Evolutionary conservation across 208 protist species (phyloP).

Genomic region (Leishmania amazonensis): DNA sequence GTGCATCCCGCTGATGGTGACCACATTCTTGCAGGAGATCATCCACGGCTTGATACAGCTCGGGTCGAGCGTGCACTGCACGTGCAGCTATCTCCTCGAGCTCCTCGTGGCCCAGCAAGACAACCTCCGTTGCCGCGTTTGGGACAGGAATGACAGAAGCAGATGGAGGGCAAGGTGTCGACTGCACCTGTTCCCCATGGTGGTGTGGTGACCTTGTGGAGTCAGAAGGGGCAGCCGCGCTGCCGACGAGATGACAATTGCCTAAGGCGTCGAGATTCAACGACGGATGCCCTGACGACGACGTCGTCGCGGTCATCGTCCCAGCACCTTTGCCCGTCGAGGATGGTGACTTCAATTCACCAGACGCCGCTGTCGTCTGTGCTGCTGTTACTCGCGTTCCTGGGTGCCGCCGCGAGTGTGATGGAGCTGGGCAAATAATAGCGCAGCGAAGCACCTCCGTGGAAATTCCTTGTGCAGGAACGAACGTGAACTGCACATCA

Average conservation of each 20-base stretch:
- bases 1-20: constrained; percentile 2
- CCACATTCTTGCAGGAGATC: constrained; percentile 27
- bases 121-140: constrained; percentile 12
- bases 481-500: constrained; percentile 34
- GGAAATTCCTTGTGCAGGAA: constrained; percentile 16
- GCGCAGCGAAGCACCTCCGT: constrained; percentile 39
- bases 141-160: background rate
- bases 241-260: background rate
- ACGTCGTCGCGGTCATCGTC: background rate
- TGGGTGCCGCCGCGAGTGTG: background rate
- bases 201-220: background rate
- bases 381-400: background rate
- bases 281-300: background rate
- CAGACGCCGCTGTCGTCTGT: background rate
- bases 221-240: background rate
- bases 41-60: constrained; percentile 38
- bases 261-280: background rate
- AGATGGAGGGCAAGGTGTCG: background rate
- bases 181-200: background rate
- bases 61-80: constrained; percentile 30
- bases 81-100: constrained; percentile 27
- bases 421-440: constrained; percentile 26
- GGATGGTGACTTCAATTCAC: background rate
- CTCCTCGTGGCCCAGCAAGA: constrained; percentile 45
- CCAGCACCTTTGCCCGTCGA: background rate